These are phyloP conservation scores for Moricandia arvensis DNA, from an alignment of 345 rosid genomes.

Conservation along the genomic window DNA sequence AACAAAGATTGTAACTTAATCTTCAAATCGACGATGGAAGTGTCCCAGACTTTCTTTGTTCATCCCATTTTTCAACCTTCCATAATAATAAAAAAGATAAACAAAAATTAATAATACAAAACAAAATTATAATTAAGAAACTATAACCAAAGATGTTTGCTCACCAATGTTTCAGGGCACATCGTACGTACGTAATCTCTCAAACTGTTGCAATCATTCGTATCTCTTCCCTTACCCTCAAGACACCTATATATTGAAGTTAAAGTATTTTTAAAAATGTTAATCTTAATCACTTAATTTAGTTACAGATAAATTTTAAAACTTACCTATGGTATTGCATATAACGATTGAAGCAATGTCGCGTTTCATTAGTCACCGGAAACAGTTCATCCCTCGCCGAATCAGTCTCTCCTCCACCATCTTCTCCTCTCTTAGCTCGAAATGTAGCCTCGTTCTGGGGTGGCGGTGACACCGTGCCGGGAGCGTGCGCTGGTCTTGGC, in stretches of 20 bases:
- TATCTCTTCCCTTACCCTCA: slow-evolving; percentile 18
- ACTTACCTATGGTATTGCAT: slow-evolving; percentile 30
- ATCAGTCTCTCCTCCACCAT: slow-evolving; percentile 1
- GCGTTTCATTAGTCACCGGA: slow-evolving; percentile 24
- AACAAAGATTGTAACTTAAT: neutral
- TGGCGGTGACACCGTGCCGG: slow-evolving; percentile 38
- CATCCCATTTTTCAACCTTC: slow-evolving; percentile 32
- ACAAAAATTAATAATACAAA: neutral
- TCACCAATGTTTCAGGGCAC: slow-evolving; percentile 27
- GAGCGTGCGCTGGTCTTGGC: slow-evolving; percentile 44
- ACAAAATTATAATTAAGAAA: neutral
- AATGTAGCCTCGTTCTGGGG: slow-evolving; percentile 30
- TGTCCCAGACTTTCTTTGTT: slow-evolving; percentile 23
- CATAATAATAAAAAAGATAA: neutral
- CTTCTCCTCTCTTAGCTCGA: slow-evolving; percentile 21
- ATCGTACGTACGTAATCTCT: slow-evolving; percentile 27
- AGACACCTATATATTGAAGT: slow-evolving; percentile 12
- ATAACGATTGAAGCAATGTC: slow-evolving; percentile 12
- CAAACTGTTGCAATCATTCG: slow-evolving; percentile 28
- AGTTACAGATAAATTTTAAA: neutral
- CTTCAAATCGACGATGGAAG: slow-evolving; percentile 11
- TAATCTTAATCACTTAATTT: neutral
- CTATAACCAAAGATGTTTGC: neutral
- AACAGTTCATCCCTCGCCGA: neutral
- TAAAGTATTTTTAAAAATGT: neutral